A percentile compares a stretch with the other conserved stretches of the same genome.
phyloP scores from a whole-genome alignment of 192 early-diverging fungal genomes.

The Gryganskiella cystojenkinii region DNA sequence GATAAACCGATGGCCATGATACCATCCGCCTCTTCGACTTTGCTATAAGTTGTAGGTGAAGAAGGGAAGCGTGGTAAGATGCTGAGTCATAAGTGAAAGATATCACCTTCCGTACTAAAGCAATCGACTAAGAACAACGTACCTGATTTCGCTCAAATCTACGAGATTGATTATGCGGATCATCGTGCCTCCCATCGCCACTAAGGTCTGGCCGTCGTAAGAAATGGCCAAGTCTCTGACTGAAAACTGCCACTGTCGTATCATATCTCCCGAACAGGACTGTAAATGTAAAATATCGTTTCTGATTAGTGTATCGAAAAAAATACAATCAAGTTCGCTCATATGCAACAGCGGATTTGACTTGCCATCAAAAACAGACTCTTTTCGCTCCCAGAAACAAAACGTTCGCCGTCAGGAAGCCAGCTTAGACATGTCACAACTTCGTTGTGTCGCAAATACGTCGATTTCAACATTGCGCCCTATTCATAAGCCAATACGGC shows the following conservation, averaged over 20 bases:
- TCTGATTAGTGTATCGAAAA: not conserved
- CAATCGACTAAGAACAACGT: not conserved
- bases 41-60: constrained; percentile 19
- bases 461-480: constrained; percentile 68
- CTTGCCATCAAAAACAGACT: constrained; percentile 79
- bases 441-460: constrained; percentile 78
- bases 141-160: constrained; percentile 36
- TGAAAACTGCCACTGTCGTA: constrained; percentile 67
- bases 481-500: constrained; percentile 20
- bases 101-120: too few relatives aligned
- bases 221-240: constrained; percentile 70
- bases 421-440: constrained; percentile 87
- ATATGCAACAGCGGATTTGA: not conserved
- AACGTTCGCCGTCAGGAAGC: constrained; percentile 83
- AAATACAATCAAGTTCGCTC: too few relatives aligned
- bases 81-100: too few relatives aligned
- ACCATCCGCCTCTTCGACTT: constrained; percentile 49
- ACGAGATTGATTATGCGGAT: constrained; percentile 43
- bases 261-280: constrained; percentile 58
- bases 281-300: constrained; percentile 27
- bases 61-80: too few relatives aligned
- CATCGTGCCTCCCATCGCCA: constrained; percentile 47
- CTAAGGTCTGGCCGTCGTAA: constrained; percentile 68
- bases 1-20: constrained; percentile 55
- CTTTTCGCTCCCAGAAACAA: constrained; percentile 92